Evolutionary conservation across 2,329 filamentous ascomycete genomes (phyloP), one percentile per base, ranked within the genome.

Genomic region (Paramyrothecium sp.): DNA sequence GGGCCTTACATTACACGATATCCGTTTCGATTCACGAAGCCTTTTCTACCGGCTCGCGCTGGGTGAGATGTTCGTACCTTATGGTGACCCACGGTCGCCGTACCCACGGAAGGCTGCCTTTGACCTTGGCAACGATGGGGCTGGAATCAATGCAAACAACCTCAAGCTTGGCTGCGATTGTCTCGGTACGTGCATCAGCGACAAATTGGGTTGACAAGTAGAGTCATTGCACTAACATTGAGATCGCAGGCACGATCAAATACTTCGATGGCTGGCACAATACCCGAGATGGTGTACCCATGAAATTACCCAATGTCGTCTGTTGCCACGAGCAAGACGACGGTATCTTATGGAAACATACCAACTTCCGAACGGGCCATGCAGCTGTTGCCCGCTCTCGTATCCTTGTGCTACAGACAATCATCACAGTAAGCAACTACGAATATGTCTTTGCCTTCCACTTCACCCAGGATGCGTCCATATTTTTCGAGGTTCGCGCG

Each of bases 21-120:
- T 92, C 10, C 78, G 80, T 59, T 91, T 88, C 61, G 86, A 88
- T 61, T 83, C 81, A 4, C 79, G 86, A 30, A 84, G 80, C 53
- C 72, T 91, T 16, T 81, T 90, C 66, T 86, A 90, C 68, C 80
- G 87, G 0, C 69, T 90, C 21, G 82, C 81, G 12, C 74, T 90
- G 30, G 81, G 80, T 51, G 88, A 90, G 67, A 90, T 90, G 88
- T 81, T 81, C 7, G 85, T 88, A 0, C 85, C 85, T 0, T 90
- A 89, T 56, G 85, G 78, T 0, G 86, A 66, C n/a, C 63, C 64
- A 2, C 58, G 64, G 3, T 72, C 77, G 3, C 87, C 87, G 0
- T 89, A 61, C 65, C 84, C 84, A 13, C 78, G 86, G 30, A 90
- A 90, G 65, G 82, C 82, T 11, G 88, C 87, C 0, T 90, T 91